phyloP scores from a whole-genome alignment of 2,329 filamentous ascomycete species.

The Penicillium sumatraense region DNA sequence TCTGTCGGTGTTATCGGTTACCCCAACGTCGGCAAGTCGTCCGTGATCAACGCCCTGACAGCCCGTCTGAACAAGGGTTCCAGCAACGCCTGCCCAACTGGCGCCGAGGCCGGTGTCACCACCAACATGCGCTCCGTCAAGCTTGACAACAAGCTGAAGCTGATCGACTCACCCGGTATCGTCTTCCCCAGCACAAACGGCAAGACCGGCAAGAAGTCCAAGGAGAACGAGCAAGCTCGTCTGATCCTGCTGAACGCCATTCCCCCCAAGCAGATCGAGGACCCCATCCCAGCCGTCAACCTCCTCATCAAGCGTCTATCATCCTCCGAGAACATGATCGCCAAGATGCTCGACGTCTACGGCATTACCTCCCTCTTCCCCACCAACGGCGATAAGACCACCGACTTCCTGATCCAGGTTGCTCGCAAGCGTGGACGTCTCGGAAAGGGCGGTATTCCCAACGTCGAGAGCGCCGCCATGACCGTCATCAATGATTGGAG shows the following conservation, averaged over 20 bases:
- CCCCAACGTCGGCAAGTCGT: constrained; percentile 95
- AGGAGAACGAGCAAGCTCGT: constrained; percentile 74
- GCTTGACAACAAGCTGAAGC: constrained; percentile 89
- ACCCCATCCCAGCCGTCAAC: constrained; percentile 84
- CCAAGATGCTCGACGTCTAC: constrained; percentile 82
- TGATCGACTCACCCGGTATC: constrained; percentile 92
- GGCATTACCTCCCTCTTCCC: constrained; percentile 78
- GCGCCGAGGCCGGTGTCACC: constrained; percentile 90
- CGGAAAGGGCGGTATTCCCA: constrained; percentile 87
- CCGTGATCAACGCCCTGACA: constrained; percentile 91
- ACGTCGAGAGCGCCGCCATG: constrained; percentile 84
- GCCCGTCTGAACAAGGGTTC: constrained; percentile 70
- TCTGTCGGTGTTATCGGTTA: constrained; percentile 94
- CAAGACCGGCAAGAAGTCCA: constrained; percentile 59
- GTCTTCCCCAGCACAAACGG: constrained; percentile 74
- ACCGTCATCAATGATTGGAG: constrained; percentile 96
- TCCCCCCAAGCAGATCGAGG: constrained; percentile 90
- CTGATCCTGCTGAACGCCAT: constrained; percentile 88
- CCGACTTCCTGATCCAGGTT: constrained; percentile 92
- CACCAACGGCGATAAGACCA: constrained; percentile 74
- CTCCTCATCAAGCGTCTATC: constrained; percentile 83
- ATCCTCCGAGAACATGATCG: constrained; percentile 71
- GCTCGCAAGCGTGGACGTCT: constrained; percentile 89
- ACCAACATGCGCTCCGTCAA: constrained; percentile 88
- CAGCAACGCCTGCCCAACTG: constrained; percentile 77